Base-by-base conservation (phyloP, 192 early-diverging fungal genomes). In the Chytriomyces hyalinus region DNA sequence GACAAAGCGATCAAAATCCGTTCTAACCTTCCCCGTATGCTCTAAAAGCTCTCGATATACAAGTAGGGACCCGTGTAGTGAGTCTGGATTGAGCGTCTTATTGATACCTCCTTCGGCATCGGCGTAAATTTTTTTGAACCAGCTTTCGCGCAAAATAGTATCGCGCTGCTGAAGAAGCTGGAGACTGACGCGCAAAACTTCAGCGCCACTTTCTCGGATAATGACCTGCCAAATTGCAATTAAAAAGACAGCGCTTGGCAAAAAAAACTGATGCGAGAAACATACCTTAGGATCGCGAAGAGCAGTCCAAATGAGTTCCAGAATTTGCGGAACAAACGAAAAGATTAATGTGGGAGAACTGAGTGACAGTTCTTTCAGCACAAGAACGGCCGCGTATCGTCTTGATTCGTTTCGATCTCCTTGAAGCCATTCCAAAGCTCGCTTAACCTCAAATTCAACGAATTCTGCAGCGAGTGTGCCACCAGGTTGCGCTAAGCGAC, bases 1-100 rank as follows among this genome's bases (percentile, higher is more conserved):
- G 44, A 77, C 43, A 36, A 36, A 36, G 36, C 36, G 36, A 36
- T 36, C 36, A 36, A 36, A 36, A 36, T 36, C 36, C 36, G 36
- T 36, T 26, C 67, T 66, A 78, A 94, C 93, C 88, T 90, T 91
- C 65, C 92, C 92, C 53, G 94, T 90, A 75, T 94, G 93, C 59
- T 85, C 81, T 17, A 98, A 81, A 49, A 99, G 80, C 73, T 94
- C 94, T 47, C 92, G 87, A 77, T 91, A 89, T 1, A 91, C 92
- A 59, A 99, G 84, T 22, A 98, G 83, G 46, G 92, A 90, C 2
- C 94, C 96, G 80, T 98, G 96, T n/a, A 92, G 89, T 15, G 90
- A 86, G 68, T 97, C 96, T 5, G 91, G 84, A 53, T 80, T 93
- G 28, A 84, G 87, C n/a, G 87, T 75, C 48, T 88, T 86, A 22